Conservation (phyloP, 1,139 yeast species). For the Kluyveromyces marxianus region DNA sequence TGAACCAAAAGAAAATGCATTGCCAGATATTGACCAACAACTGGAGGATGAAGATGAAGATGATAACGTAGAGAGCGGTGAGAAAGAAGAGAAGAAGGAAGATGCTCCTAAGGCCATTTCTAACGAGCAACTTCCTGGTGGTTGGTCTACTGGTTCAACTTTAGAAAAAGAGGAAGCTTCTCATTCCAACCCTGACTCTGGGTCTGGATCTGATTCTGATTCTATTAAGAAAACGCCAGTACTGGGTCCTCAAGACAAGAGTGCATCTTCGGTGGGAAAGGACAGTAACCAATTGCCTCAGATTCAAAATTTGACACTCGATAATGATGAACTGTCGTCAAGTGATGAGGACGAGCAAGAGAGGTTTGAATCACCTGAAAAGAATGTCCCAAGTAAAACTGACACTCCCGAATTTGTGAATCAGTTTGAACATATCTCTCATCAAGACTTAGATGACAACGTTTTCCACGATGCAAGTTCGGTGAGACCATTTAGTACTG, state of each 20-base stretch:
- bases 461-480: conserved; percentile 5
- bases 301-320: conserved; percentile 53
- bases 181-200: conserved; percentile 4
- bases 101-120: conserved; percentile 8
- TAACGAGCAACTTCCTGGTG: conserved; percentile 17
- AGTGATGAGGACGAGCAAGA: conserved; percentile 32
- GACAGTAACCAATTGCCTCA: conserved; percentile 60
- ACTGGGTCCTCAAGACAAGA: conserved; percentile 5
- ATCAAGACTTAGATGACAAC: conserved; percentile 23
- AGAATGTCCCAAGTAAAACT: conserved; percentile 28
- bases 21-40: conserved; percentile 6
- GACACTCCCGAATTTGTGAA: conserved; percentile 16
- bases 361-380: conserved; percentile 18
- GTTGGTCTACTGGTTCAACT: conserved; percentile 10
- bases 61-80: conserved; percentile 9
- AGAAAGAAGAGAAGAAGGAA: conserved; percentile 10
- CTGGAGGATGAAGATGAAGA: conserved; percentile 14
- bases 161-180: conserved; percentile 7
- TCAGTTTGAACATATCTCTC: conserved; percentile 22
- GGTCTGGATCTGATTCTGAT: neutral
- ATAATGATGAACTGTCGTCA: conserved; percentile 49
- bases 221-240: conserved; percentile 6
- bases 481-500: neutral
- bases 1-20: conserved; percentile 5
- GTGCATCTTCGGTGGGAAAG: conserved; percentile 9